A percentile compares a stretch with the other conserved stretches of the same genome.
These are phyloP conservation scores for Abrus pulchellus DNA, from an alignment of 306 rosid species.

Conservation along the genomic window DNA sequence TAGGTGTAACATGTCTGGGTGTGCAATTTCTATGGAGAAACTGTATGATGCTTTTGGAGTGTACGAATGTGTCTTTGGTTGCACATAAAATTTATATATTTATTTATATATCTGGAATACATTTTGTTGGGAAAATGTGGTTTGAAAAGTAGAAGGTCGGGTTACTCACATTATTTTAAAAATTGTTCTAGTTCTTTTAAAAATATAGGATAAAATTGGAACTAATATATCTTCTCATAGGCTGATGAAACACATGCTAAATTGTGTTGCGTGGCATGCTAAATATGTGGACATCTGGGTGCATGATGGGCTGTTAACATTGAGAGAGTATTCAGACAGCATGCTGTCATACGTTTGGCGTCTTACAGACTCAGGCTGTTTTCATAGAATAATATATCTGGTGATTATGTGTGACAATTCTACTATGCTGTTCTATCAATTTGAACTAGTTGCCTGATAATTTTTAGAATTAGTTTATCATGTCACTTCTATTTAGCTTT, in stretches of 20 bases:
- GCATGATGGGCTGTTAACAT: slow-evolving; percentile 3
- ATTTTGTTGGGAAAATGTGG: too few relatives aligned
- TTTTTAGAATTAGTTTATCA: slow-evolving; percentile 3
- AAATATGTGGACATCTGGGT: slow-evolving; percentile 5
- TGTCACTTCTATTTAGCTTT: not conserved
- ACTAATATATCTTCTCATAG: not conserved
- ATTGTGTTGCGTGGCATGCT: not conserved
- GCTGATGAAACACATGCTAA: not conserved
- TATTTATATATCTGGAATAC: not conserved
- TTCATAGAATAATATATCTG: not conserved
- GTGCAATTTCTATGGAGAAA: not conserved
- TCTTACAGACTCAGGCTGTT: not conserved
- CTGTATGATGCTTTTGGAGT: not conserved
- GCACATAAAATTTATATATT: not conserved
- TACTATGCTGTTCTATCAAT: not conserved
- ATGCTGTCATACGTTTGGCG: not conserved
- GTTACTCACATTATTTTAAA: not conserved
- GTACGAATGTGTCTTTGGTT: not conserved
- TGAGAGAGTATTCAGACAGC: not conserved
- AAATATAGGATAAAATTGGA: not conserved
- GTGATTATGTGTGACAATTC: slow-evolving; percentile 19
- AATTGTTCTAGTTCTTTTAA: not conserved
- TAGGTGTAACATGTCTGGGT: not conserved
- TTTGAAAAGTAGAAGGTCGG: slow-evolving; percentile 1
- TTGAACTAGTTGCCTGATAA: not conserved